Evolutionary conservation across 1,284 basidiomycete genomes (phyloP).

Genomic region (Testicularia cyperi): DNA sequence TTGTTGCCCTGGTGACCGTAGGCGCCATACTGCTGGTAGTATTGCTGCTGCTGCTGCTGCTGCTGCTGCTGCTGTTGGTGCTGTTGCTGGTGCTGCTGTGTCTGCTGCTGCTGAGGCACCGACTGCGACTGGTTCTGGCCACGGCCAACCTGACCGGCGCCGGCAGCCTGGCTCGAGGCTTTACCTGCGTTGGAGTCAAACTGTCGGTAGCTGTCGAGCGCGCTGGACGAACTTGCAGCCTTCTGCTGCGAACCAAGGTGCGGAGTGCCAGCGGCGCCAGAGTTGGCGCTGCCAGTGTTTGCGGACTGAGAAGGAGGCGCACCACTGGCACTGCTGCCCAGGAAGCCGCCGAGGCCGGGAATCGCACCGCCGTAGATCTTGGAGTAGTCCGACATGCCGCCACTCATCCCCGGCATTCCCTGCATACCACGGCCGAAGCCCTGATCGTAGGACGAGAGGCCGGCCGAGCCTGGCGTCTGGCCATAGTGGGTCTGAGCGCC

Average conservation of each 20-base stretch:
- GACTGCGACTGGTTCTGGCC: constrained; percentile 33
- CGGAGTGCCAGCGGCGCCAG: constrained; percentile 23
- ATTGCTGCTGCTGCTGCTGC: constrained; percentile 55
- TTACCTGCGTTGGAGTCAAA: constrained; percentile 37
- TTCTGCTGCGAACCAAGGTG: constrained; percentile 41
- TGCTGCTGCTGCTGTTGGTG: constrained; percentile 37
- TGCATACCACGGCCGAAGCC: constrained; percentile 45
- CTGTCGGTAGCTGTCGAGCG: constrained; percentile 40
- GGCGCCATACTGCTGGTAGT: constrained; percentile 54
- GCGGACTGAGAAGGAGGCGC: constrained; percentile 39
- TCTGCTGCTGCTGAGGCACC: constrained; percentile 28
- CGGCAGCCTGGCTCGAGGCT: constrained; percentile 13
- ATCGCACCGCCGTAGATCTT: constrained; percentile 53
- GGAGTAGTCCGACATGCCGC: constrained; percentile 46
- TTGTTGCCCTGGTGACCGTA: constrained; percentile 51
- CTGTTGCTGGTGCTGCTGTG: constrained; percentile 38
- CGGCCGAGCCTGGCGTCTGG: constrained; percentile 32
- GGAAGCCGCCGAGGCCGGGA: constrained; percentile 46
- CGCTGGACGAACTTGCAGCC: constrained; percentile 32
- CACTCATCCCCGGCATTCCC: constrained; percentile 36
- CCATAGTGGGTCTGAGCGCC: constrained; percentile 50
- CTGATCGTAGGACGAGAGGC: constrained; percentile 49
- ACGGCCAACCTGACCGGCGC: constrained; percentile 26
- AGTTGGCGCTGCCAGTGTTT: constrained; percentile 13
- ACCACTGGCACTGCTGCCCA: constrained; percentile 26